Evolutionary conservation across 257 asterid species (phyloP).

Genomic region (Forsythia suspensa): DNA sequence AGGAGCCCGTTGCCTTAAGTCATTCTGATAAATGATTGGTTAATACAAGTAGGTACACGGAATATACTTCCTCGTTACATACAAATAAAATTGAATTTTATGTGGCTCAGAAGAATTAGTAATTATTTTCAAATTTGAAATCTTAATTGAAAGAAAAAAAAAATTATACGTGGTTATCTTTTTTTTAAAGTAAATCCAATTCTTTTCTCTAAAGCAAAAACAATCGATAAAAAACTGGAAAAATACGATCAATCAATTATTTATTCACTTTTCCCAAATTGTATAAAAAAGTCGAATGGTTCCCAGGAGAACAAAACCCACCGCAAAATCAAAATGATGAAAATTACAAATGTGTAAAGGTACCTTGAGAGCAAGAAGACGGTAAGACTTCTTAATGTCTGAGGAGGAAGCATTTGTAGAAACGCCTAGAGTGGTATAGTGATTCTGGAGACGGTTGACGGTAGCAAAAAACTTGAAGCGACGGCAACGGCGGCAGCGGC

Average conservation of each 20-base stretch:
- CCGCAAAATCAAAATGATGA: neutral
- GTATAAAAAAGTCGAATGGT: neutral
- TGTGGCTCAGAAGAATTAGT: neutral
- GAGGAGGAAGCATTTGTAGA: constrained; percentile 56
- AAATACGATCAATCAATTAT: neutral
- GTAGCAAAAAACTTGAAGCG: constrained; percentile 39
- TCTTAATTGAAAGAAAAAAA: neutral
- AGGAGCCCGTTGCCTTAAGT: neutral
- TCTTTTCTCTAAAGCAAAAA: neutral
- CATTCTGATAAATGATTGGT: neutral
- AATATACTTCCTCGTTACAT: neutral
- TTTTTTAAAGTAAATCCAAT: neutral
- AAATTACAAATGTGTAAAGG: neutral
- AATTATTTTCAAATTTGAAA: neutral
- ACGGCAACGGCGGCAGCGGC: constrained; percentile 34
- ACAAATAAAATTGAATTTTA: neutral
- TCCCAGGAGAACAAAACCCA: neutral
- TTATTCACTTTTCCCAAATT: neutral
- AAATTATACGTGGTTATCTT: no score
- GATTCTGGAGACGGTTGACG: constrained; percentile 47
- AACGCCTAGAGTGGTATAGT: constrained; percentile 69
- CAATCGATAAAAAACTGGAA: neutral
- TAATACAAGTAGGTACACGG: neutral
- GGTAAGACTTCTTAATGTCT: constrained; percentile 70
- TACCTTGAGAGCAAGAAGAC: constrained; percentile 88